These are phyloP conservation scores for Boletus speciosus DNA, from an alignment of 768 basidiomycete genomes.

Conservation along the genomic window DNA sequence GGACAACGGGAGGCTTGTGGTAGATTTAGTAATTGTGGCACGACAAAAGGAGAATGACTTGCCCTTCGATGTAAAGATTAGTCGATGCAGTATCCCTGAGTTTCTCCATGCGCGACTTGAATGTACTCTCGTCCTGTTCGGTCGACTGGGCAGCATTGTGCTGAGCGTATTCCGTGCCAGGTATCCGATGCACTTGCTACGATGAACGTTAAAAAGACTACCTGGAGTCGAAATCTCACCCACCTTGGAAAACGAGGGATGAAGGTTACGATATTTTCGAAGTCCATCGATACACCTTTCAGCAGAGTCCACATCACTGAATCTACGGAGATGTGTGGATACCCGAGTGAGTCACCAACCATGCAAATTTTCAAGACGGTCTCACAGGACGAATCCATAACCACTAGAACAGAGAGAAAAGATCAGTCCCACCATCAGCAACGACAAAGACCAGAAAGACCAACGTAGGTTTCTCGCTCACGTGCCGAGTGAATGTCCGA, in stretches of 20 bases:
- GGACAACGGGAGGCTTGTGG: slow-evolving; percentile 57
- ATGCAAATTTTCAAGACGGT: slow-evolving; percentile 11
- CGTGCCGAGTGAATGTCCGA: slow-evolving; percentile 79
- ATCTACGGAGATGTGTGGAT: slow-evolving; percentile 41
- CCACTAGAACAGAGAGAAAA: slow-evolving; percentile 44
- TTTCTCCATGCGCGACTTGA: slow-evolving; percentile 80
- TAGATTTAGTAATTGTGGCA: neutral
- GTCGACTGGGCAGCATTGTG: slow-evolving; percentile 19
- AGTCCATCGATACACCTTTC: slow-evolving; percentile 71
- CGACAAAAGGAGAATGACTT: slow-evolving; percentile 7
- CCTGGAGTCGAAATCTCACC: slow-evolving; percentile 2
- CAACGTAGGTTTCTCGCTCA: slow-evolving; percentile 63
- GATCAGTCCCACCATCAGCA: neutral
- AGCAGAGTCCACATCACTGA: slow-evolving; percentile 61
- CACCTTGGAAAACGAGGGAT: slow-evolving; percentile 87
- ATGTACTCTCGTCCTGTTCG: slow-evolving; percentile 40
- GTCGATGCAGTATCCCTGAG: slow-evolving; percentile 64
- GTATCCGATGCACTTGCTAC: slow-evolving; percentile 77
- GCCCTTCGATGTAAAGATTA: slow-evolving; percentile 81
- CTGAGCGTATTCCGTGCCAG: slow-evolving; percentile 63
- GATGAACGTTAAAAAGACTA: neutral
- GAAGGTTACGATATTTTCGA: slow-evolving; percentile 69
- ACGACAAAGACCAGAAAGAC: slow-evolving; percentile 16
- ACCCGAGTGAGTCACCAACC: neutral
- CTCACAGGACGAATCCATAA: slow-evolving; percentile 78